phyloP scores from a whole-genome alignment of 1,284 basidiomycete genomes.

The Mycena citricolor region DNA sequence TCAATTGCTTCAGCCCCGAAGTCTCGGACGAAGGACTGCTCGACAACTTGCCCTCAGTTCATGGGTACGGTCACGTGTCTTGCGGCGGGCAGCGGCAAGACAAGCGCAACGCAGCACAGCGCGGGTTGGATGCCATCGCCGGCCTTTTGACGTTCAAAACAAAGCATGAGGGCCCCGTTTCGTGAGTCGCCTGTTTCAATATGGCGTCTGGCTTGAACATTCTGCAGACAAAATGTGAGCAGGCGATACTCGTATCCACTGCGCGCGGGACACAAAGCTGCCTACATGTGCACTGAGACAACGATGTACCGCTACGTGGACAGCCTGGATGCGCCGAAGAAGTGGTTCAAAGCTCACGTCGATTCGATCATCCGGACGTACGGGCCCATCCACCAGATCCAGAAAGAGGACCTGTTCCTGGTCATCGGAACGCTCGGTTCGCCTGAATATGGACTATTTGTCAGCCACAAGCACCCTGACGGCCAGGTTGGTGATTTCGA shows the following conservation, averaged over 20 bases:
- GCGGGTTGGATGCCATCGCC: conserved; percentile 54
- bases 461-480: conserved; percentile 60
- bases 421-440: conserved; percentile 67
- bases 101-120: conserved; percentile 54
- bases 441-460: conserved; percentile 60
- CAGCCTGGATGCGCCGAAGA: conserved; percentile 52
- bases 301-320: conserved; percentile 63
- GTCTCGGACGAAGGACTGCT: conserved; percentile 36
- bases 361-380: conserved; percentile 55
- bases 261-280: conserved; percentile 55
- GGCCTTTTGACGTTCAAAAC: conserved; percentile 47
- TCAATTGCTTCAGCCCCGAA: conserved; percentile 51
- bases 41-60: conserved; percentile 46
- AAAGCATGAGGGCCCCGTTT: conserved; percentile 33
- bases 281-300: conserved; percentile 59
- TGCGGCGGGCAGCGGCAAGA: conserved; percentile 48
- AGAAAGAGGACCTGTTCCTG: conserved; percentile 63
- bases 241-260: conserved; percentile 56
- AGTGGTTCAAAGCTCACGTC: conserved; percentile 65
- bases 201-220: background rate
- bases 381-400: conserved; percentile 49
- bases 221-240: conserved; percentile 42
- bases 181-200: conserved; percentile 28
- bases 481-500: conserved; percentile 37
- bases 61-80: conserved; percentile 53